These are phyloP conservation scores for Xylaria venustula DNA, from an alignment of 495 filamentous ascomycete genomes.

Conservation along the genomic window DNA sequence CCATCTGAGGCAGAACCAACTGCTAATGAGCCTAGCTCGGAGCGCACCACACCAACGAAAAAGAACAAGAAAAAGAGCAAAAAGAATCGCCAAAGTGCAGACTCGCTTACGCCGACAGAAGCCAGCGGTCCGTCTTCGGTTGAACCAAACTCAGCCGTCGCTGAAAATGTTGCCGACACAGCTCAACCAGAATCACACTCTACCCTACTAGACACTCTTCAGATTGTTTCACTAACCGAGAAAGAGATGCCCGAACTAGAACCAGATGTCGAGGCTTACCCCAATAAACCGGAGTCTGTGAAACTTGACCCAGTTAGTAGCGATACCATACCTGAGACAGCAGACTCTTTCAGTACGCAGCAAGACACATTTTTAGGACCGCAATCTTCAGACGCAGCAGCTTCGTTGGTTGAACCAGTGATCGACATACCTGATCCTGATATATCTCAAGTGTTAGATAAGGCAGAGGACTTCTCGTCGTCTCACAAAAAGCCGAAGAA, in stretches of 20 bases:
- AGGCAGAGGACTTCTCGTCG: neutral
- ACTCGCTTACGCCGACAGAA: neutral
- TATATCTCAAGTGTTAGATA: neutral
- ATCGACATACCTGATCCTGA: slow-evolving; percentile 4
- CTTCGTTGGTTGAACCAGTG: neutral
- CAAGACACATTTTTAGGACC: slow-evolving; percentile 2
- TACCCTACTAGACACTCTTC: neutral
- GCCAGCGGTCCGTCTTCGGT: neutral
- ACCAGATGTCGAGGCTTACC: slow-evolving; percentile 8
- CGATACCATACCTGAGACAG: slow-evolving; percentile 5
- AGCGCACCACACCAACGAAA: neutral
- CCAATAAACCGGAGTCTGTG: slow-evolving; percentile 16
- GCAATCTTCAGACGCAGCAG: neutral
- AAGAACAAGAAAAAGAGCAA: slow-evolving; percentile 10
- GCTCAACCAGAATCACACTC: neutral
- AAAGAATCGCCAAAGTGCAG: slow-evolving; percentile 1
- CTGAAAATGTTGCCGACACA: neutral
- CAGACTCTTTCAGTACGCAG: neutral
- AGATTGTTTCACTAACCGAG: slow-evolving; percentile 9
- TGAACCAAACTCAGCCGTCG: neutral
- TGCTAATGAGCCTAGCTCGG: neutral
- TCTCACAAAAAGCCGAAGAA: neutral
- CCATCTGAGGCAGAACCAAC: neutral
- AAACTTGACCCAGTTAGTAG: slow-evolving; percentile 9
- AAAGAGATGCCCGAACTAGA: slow-evolving; percentile 9